phyloP scores from a whole-genome alignment of 495 filamentous ascomycete species.

The Daldinia vernicosa region DNA sequence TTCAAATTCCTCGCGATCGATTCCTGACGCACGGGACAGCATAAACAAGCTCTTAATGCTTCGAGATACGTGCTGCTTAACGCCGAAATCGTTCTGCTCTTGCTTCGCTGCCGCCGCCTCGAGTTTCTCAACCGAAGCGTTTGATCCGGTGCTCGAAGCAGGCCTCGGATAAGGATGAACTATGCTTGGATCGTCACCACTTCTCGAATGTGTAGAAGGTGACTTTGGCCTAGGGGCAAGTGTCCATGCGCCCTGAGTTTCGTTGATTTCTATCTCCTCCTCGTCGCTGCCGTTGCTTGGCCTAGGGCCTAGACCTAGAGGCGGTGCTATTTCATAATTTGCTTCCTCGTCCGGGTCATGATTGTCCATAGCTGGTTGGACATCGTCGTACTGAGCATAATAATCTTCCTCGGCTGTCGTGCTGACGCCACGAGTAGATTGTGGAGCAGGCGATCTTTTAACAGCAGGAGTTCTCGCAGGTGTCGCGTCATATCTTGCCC shows the following conservation, averaged over 20 bases:
- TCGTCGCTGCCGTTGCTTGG: constrained; percentile 39
- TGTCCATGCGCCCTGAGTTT: constrained; percentile 48
- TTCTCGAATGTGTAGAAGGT: constrained; percentile 48
- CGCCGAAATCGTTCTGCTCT: constrained; percentile 76
- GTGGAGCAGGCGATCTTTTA: constrained; percentile 68
- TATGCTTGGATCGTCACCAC: constrained; percentile 39
- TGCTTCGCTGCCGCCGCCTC: constrained; percentile 71
- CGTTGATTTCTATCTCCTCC: constrained; percentile 37
- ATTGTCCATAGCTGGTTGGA: constrained; percentile 91
- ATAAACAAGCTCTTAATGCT: constrained; percentile 90
- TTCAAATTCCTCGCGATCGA: constrained; percentile 86
- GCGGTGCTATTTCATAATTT: constrained; percentile 49
- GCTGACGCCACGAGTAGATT: constrained; percentile 43
- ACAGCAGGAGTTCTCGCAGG: constrained; percentile 77
- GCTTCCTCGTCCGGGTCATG: constrained; percentile 77
- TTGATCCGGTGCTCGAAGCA: constrained; percentile 62
- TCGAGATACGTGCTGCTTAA: constrained; percentile 88
- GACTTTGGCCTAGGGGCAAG: constrained; percentile 52
- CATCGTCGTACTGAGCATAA: constrained; percentile 84
- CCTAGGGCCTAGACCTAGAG: constrained; percentile 46
- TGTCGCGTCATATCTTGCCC: constrained; percentile 91
- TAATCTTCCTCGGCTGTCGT: constrained; percentile 74
- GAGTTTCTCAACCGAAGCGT: constrained; percentile 69
- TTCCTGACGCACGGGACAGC: constrained; percentile 79
- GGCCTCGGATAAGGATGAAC: constrained; percentile 58